phyloP scores from a whole-genome alignment of 768 basidiomycete species.

The Royoungia palumana region DNA sequence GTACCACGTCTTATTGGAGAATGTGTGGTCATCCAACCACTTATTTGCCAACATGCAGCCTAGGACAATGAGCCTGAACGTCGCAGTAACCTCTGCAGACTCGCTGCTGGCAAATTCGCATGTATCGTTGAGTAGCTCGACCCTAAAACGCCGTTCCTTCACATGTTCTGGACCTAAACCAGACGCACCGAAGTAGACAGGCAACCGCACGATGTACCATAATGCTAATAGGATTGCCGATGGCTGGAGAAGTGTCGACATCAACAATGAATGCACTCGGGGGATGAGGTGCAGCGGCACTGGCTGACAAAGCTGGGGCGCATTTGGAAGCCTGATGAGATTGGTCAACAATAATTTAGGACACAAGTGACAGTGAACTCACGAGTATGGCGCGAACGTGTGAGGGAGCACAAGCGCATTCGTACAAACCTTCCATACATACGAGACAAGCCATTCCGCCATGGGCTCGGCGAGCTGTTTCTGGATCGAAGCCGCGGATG shows the following conservation, averaged over 20 bases:
- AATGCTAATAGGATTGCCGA: slow-evolving; percentile 74
- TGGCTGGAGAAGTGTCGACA: slow-evolving; percentile 79
- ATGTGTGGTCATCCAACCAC: slow-evolving; percentile 86
- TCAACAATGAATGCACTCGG: slow-evolving; percentile 66
- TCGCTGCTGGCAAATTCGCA: slow-evolving; percentile 42
- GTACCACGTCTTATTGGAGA: slow-evolving; percentile 87
- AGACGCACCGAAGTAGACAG: slow-evolving; percentile 59
- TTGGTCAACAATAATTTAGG: slow-evolving; percentile 8
- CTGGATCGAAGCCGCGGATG: slow-evolving; percentile 51
- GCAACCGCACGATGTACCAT: slow-evolving; percentile 80
- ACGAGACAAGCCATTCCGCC: slow-evolving; percentile 74
- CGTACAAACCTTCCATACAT: slow-evolving; percentile 80
- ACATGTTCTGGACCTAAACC: slow-evolving; percentile 48
- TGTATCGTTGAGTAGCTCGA: slow-evolving; percentile 55
- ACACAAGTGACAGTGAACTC: slow-evolving; percentile 28
- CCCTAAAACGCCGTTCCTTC: slow-evolving; percentile 64
- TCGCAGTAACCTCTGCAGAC: slow-evolving; percentile 53
- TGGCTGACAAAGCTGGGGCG: slow-evolving; percentile 35
- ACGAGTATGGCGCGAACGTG: slow-evolving; percentile 53
- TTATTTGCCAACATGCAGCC: slow-evolving; percentile 87
- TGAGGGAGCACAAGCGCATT: slow-evolving; percentile 62
- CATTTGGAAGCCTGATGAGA: slow-evolving; percentile 26
- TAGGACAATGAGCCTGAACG: slow-evolving; percentile 72
- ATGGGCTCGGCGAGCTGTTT: slow-evolving; percentile 74
- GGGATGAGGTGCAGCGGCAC: slow-evolving; percentile 47